A percentile compares a stretch with the other conserved stretches of the same genome.
These are phyloP conservation scores for Penicillium sp. DNA, from an alignment of 2,329 filamentous ascomycete species.

Conservation along the genomic window DNA sequence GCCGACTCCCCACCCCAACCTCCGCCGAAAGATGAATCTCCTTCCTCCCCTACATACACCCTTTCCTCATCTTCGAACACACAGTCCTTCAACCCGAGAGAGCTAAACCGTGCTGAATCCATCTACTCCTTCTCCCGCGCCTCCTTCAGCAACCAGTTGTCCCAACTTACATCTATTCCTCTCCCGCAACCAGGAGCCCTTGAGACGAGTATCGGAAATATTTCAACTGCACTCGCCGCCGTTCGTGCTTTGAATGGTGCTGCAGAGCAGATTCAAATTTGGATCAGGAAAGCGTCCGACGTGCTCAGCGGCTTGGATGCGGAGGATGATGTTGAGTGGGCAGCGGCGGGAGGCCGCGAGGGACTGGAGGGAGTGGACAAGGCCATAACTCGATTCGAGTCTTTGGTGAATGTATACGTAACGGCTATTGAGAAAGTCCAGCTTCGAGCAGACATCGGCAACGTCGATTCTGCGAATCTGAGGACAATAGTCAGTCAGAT, in stretches of 20 bases:
- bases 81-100: conserved; percentile 45
- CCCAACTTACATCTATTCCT: conserved; percentile 85
- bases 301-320: conserved; percentile 87
- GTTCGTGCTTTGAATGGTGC: conserved; percentile 80
- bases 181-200: conserved; percentile 83
- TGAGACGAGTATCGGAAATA: conserved; percentile 78
- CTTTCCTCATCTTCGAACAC: conserved; percentile 33
- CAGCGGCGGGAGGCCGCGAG: conserved; percentile 72
- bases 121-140: conserved; percentile 91
- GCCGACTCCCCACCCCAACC: conserved; percentile 27
- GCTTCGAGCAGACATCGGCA: conserved; percentile 70
- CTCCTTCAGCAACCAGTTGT: conserved; percentile 90
- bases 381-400: conserved; percentile 80
- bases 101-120: conserved; percentile 69
- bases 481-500: conserved; percentile 79
- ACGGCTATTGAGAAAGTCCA: conserved; percentile 92
- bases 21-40: conserved; percentile 38
- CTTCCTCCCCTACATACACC: conserved; percentile 21
- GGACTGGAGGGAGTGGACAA: conserved; percentile 58
- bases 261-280: conserved; percentile 87
- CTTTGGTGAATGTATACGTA: conserved; percentile 88
- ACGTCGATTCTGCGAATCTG: conserved; percentile 70
- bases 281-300: conserved; percentile 90
- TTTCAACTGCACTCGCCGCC: conserved; percentile 81
- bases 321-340: conserved; percentile 98